Conservation (phyloP, 148 eudicot genomes). For the Salicornia ramosissima region DNA sequence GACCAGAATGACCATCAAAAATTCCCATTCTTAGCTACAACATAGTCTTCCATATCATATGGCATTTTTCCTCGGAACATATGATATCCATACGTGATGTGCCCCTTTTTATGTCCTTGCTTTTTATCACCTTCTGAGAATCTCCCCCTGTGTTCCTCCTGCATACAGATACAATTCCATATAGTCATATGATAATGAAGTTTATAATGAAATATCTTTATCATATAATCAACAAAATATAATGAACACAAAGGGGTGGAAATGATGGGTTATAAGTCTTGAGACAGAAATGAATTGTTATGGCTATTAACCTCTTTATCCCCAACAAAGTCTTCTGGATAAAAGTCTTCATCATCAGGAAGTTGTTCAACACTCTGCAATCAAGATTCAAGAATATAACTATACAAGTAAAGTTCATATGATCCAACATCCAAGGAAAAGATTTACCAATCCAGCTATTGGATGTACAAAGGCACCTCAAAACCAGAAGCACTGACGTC, state of each 20-base stretch:
- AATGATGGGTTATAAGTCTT: not conserved
- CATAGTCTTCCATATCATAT: constrained; percentile 55
- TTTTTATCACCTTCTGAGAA: constrained; percentile 7
- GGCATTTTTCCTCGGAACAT: constrained; percentile 49
- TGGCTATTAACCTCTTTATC: constrained; percentile 5
- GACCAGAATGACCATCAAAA: constrained; percentile 58
- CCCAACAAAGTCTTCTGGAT: not conserved
- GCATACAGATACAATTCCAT: not conserved
- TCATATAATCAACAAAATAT: not conserved
- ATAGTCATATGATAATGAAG: not conserved
- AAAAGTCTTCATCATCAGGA: constrained; percentile 12
- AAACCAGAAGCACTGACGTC: constrained; percentile 29
- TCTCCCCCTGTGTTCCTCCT: constrained; percentile 30
- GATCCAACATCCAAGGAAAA: not conserved
- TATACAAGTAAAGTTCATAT: too few relatives aligned
- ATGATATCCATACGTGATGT: constrained; percentile 45
- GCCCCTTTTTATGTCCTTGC: constrained; percentile 14
- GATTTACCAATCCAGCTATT: not conserved
- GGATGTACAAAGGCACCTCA: constrained; percentile 12
- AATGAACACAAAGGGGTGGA: not conserved
- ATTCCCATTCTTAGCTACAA: constrained; percentile 40
- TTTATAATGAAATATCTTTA: not conserved
- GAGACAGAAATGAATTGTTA: not conserved
- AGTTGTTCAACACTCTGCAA: constrained; percentile 23
- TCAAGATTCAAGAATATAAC: too few relatives aligned